These are phyloP conservation scores for Elymus sibiricus DNA, from an alignment of 176 grass and related monocot species.

Conservation along the genomic window DNA sequence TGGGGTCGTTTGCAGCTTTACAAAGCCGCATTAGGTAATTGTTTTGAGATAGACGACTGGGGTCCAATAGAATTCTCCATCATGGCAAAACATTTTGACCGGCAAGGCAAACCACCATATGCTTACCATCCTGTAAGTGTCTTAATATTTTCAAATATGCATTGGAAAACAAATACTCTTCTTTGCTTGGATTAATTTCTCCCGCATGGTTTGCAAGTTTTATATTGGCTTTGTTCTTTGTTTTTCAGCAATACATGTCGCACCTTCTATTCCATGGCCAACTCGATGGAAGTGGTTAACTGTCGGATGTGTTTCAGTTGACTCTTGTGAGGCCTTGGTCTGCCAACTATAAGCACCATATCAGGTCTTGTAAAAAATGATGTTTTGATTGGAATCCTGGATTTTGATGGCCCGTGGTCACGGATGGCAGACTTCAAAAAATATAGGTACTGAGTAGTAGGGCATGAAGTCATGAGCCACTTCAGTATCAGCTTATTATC, in stretches of 20 bases:
- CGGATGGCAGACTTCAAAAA: neutral
- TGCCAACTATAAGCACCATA: neutral
- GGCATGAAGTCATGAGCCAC: neutral
- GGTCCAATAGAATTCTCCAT: slow-evolving; percentile 84
- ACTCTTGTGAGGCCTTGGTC: neutral
- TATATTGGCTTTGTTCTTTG: neutral
- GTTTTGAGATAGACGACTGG: slow-evolving; percentile 94
- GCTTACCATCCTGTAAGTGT: slow-evolving; percentile 79
- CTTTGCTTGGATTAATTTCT: neutral
- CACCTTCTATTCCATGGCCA: slow-evolving; percentile 85
- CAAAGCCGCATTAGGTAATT: slow-evolving; percentile 85
- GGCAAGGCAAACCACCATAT: slow-evolving; percentile 94
- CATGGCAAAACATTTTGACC: slow-evolving; percentile 89
- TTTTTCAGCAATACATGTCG: slow-evolving; percentile 84
- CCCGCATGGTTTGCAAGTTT: neutral
- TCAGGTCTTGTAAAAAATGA: neutral
- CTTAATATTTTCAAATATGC: neutral
- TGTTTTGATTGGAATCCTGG: neutral
- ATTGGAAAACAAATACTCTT: neutral
- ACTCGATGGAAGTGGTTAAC: slow-evolving; percentile 58
- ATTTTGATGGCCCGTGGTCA: neutral
- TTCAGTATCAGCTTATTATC: neutral
- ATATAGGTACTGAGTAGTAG: neutral
- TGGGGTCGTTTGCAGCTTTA: slow-evolving; percentile 60
- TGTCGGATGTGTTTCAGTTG: neutral